Evolutionary conservation across 805 yeast genomes (phyloP).

Genomic region (Kazachstania viticola): DNA sequence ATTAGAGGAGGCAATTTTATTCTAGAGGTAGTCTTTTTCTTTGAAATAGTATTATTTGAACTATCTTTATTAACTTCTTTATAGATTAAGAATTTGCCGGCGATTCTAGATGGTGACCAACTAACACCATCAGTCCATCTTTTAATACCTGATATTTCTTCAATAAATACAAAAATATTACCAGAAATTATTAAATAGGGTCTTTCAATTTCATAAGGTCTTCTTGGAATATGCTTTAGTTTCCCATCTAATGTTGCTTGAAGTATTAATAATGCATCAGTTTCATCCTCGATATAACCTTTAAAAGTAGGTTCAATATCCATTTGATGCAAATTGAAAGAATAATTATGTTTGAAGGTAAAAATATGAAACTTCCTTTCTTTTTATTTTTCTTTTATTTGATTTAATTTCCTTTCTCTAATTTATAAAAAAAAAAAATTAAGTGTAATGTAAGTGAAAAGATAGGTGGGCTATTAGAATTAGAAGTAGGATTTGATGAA

Average conservation of each 20-base stretch:
- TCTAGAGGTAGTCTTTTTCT: conserved; percentile 5
- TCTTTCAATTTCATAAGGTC: conserved; percentile 78
- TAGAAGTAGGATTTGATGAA: too few species aligned
- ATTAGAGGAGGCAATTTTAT: conserved; percentile 9
- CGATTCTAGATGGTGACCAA: conserved; percentile 86
- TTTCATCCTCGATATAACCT: conserved; percentile 72
- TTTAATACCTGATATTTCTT: conserved; percentile 70
- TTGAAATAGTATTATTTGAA: conserved; percentile 4
- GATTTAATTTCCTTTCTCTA: too few species aligned
- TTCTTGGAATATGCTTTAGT: conserved; percentile 51
- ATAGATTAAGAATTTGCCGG: conserved; percentile 76
- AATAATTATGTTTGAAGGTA: conserved; percentile 20
- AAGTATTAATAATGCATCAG: conserved; percentile 70
- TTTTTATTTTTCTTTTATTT: conserved; percentile 1
- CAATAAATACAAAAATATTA: conserved; percentile 73
- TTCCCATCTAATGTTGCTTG: conserved; percentile 64
- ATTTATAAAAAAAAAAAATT: too few species aligned
- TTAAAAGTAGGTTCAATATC: conserved; percentile 44
- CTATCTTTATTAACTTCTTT: conserved; percentile 36
- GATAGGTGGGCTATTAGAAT: too few species aligned
- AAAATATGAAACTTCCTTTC: not conserved
- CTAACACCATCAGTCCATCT: conserved; percentile 96
- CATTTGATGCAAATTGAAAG: too few species aligned
- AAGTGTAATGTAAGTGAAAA: too few species aligned
- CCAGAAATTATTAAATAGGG: conserved; percentile 58